Evolutionary conservation across 78 protist genomes (phyloP).

Genomic region (Capsaspora owczarzaki): DNA sequence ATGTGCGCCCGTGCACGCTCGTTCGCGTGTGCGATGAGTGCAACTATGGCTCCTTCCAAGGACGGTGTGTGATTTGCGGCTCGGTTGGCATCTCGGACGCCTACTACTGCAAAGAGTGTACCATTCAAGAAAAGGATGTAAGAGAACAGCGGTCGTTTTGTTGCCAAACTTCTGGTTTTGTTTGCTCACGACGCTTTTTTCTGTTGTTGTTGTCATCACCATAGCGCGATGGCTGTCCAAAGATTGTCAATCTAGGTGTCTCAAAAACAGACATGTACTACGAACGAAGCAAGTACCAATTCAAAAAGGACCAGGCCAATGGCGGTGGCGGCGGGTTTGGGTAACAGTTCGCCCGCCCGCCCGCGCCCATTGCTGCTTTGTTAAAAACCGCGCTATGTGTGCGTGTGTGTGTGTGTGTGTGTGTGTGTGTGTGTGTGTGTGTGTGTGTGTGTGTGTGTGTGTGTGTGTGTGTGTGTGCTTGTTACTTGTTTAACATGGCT

Average conservation of each 20-base stretch:
- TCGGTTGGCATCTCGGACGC: slow-evolving; percentile 84
- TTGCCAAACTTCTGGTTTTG: neutral
- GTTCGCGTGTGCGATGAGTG: slow-evolving; percentile 93
- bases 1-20: slow-evolving; percentile 70
- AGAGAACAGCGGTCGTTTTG: neutral
- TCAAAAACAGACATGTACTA: slow-evolving; percentile 81
- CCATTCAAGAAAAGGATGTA: slow-evolving; percentile 82
- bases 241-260: slow-evolving; percentile 79
- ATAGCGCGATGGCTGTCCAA: slow-evolving; percentile 91
- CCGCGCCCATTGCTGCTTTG: too few relatives aligned
- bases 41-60: slow-evolving; percentile 75
- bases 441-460: too few relatives aligned
- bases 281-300: slow-evolving; percentile 82
- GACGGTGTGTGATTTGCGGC: slow-evolving; percentile 83
- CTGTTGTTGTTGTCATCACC: neutral
- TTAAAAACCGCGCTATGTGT: too few relatives aligned
- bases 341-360: too few relatives aligned
- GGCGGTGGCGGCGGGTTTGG: too few relatives aligned
- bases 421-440: too few relatives aligned
- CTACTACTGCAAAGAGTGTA: slow-evolving; percentile 86
- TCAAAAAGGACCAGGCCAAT: too few relatives aligned
- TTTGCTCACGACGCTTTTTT: neutral
- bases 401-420: too few relatives aligned
- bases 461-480: too few relatives aligned
- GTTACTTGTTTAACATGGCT: too few relatives aligned